Evolutionary conservation across 225 moss, liverwort and hornwort species (phyloP), one percentile per base, ranked within the genome.

Genomic region (Takakia lepidozioides): DNA sequence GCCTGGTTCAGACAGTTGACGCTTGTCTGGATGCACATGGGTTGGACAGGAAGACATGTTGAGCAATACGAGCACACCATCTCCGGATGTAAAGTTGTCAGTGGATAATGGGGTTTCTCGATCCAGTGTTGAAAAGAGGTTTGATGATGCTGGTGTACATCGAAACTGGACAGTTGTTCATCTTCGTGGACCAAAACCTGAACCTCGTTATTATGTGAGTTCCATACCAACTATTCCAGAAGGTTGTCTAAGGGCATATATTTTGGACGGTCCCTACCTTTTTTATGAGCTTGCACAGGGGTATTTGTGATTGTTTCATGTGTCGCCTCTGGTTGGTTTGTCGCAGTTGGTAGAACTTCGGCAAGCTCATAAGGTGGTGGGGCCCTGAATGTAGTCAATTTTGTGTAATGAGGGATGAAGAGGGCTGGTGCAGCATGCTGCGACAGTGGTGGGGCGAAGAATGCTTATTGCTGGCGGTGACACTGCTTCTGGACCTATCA

Each of bases 371-470:
- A 22, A 21, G 0, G 1, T 20, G 21, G 4, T 7, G 37, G 16
- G 14, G 10, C 23, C 49, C 11, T 3, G 13, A 39, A 7, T 59
- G n/a, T 49, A 8, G 13, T 36, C 21, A 38, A 23, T 26, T 2
- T n/a, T 27, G 8, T 25, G 21, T 19, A 25, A 43, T n/a, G 4
- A 35, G 6, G 10, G 19, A 25, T 62, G 10, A 42, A 19, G 10
- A 23, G 58, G 43, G 41, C 14, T 6, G 10, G 57, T 65, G 78
- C 91, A 98, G 98, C 98, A 98, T 73, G 91, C 85, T n/a, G 91
- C 98, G 35, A 85, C 91, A 51, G 82, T 91, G 45, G 85, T 98
- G 60, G 98, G 98, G 37, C 77, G 98, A 10, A 87, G 87, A 57
- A 66, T 98, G 62, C 66, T 98, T 3, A 68, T 98, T 27, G 84